phyloP scores from a whole-genome alignment of 257 asterid species.

The Ilex aquifolium region DNA sequence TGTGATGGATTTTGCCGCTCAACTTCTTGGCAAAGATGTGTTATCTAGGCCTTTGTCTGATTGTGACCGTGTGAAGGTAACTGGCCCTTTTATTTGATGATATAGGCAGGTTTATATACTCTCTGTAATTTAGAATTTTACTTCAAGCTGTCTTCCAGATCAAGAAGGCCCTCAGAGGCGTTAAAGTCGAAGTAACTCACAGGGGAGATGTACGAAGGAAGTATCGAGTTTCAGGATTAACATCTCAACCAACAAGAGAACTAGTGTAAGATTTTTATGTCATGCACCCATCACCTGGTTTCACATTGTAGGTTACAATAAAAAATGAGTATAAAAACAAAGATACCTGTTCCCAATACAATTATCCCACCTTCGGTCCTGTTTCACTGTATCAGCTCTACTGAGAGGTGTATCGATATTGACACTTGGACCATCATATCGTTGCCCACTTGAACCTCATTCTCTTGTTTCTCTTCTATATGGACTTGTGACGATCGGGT shows the following conservation, averaged over 20 bases:
- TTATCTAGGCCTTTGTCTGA: slow-evolving; percentile 83
- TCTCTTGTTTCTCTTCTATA: neutral
- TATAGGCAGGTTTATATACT: too few species aligned
- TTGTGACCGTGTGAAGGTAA: slow-evolving; percentile 86
- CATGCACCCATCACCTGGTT: neutral
- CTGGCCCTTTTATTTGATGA: neutral
- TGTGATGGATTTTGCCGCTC: slow-evolving; percentile 84
- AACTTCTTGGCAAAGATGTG: slow-evolving; percentile 81
- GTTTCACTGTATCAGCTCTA: too few species aligned
- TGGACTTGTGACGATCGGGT: neutral
- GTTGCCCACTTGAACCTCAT: neutral
- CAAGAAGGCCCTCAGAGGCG: slow-evolving; percentile 94
- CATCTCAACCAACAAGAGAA: slow-evolving; percentile 91
- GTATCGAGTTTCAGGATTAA: slow-evolving; percentile 88
- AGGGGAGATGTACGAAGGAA: slow-evolving; percentile 87
- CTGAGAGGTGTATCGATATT: too few species aligned
- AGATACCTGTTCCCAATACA: too few species aligned
- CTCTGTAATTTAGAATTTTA: neutral
- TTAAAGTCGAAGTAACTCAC: slow-evolving; percentile 98
- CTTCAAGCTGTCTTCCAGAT: slow-evolving; percentile 41
- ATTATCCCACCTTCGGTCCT: too few species aligned
- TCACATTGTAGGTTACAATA: neutral
- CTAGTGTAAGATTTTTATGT: slow-evolving; percentile 55
- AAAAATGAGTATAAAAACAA: too few species aligned
- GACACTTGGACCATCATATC: too few species aligned